Evolutionary conservation across 2,329 filamentous ascomycete species (phyloP), one percentile per base, ranked within the genome.

Genomic region (Grosmannia penicillata): DNA sequence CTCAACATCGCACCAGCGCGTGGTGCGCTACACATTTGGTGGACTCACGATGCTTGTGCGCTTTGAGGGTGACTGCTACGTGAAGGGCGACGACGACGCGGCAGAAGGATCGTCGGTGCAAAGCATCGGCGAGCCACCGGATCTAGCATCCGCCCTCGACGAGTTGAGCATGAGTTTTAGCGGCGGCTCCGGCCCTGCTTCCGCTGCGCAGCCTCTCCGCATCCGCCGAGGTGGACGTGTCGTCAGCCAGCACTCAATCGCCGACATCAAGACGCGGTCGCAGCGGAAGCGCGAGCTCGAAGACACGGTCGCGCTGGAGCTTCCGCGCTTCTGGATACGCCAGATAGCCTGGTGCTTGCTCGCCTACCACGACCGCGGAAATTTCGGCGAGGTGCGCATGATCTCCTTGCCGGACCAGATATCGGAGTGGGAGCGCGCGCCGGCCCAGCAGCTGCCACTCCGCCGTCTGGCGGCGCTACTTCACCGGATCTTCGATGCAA

Each of bases 1-100:
- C 0, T 82, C 76, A 0, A 56, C 55, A 2, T 73, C 72, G 0
- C 74, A 83, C 43, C 76, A 83, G 48, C 62, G 77, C 2, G 49
- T 82, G 8, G 47, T 82, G 1, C 54, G 56, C 4, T 82, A 82
- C 43, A 43, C 56, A 0, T 72, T 83, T 46, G 72, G 60, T 0
- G 67, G 59, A 1, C 48, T 76, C 10, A 53, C 55, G 0, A 61
- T 64, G 34, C 43, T 77, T 3, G 54, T 80, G 1, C 64, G 75
- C 0, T 75, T 66, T 35, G 71, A 75, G 49, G 61, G 56, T 0
- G 75, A 81, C 50, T 75, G 72, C 0, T 79, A 74, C 37, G 32
- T 61, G 11, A 33, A 47, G 4, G 39, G 44, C 11, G 26, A 37
- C 11, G 23, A 22, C 2, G 33, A 23, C 19, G 11, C n/a, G n/a